A percentile compares a stretch with the other conserved stretches of the same genome.
Evolutionary conservation across 2,329 filamentous ascomycete genomes (phyloP).

Genomic region (Fusarium transvaalense): DNA sequence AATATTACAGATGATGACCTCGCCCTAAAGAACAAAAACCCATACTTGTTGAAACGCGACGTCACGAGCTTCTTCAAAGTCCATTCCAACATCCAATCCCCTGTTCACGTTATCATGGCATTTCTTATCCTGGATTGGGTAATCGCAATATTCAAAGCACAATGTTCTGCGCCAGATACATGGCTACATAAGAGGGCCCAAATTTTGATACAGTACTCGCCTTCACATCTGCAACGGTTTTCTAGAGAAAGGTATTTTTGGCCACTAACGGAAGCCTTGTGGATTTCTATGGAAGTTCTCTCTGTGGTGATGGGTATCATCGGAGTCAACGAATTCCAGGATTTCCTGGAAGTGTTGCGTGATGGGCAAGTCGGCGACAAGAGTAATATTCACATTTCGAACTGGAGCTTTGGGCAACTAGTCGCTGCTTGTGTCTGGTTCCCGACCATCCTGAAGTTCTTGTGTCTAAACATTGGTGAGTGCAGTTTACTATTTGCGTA

Average conservation of each 20-base stretch:
- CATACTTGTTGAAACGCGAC: not conserved
- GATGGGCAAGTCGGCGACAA: not conserved
- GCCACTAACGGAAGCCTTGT: fast-evolving
- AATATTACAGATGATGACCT: fast-evolving
- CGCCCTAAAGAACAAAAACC: fast-evolving
- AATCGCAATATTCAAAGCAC: fast-evolving
- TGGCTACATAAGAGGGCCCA: fast-evolving
- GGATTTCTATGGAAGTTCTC: not conserved
- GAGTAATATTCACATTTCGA: not conserved
- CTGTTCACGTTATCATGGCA: not conserved
- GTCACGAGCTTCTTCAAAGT: not conserved
- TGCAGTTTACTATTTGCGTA: no score
- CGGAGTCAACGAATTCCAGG: not conserved
- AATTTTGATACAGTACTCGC: fast-evolving
- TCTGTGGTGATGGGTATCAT: not conserved
- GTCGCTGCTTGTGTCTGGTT: constrained; percentile 13
- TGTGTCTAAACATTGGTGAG: not conserved
- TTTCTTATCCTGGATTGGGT: not conserved
- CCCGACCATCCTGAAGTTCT: not conserved
- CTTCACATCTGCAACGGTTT: fast-evolving
- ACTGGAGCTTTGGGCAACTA: constrained; percentile 16
- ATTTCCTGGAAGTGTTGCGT: not conserved
- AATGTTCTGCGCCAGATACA: fast-evolving
- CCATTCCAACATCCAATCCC: not conserved
- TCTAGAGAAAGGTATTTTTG: fast-evolving